Base-by-base conservation (phyloP, 805 yeast species). In the Candida manassasensis region DNA sequence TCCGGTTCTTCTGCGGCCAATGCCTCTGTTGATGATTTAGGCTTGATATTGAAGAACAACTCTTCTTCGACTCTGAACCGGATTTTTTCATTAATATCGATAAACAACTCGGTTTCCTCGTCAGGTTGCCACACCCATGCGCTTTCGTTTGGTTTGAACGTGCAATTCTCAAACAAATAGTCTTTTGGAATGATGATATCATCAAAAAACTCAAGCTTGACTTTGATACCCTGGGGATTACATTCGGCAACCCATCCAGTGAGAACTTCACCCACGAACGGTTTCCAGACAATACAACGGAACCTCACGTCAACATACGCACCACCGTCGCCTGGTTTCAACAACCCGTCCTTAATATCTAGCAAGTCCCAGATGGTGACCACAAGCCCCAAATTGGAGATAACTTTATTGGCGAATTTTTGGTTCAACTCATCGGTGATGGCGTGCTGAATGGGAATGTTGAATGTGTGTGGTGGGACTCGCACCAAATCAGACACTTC, bases 301-400 rank as follows among this genome's bases (percentile, higher is more conserved):
- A 88, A 85, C 37, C 67, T 73, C 13, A 82, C 84, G 43, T 81
- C 83, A 27, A 86, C 79, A 49, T 71, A 89, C 4, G 87, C 72
- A 2, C 89, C 87, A 6, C 98, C 97, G 59, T 93, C 97, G 6
- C 98, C 97, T 1, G 96, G 96, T 49, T 79, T 83, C 40, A 93
- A 67, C 44, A 85, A 69, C 4, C 97, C 98, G 48, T 93, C 97
- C 32, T 84, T 85, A 17, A 84, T 79, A n/a, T 72, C 73, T 29
- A 80, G 60, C 3, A 93, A 55, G 54, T 93, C 98, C 80, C 90
- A 90, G 12, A 90, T 71, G 2, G 93, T 71, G 12, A 93, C 63
- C 29, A 87, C 89, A 3, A 93, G 70, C 2, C 99, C 99, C 13
- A 88, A 66, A 50, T 83, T 83, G 34, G 81, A 82, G 28, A 93